Evolutionary conservation across 2,329 filamentous ascomycete genomes (phyloP).

Genomic region (Biscogniauxia marginata): DNA sequence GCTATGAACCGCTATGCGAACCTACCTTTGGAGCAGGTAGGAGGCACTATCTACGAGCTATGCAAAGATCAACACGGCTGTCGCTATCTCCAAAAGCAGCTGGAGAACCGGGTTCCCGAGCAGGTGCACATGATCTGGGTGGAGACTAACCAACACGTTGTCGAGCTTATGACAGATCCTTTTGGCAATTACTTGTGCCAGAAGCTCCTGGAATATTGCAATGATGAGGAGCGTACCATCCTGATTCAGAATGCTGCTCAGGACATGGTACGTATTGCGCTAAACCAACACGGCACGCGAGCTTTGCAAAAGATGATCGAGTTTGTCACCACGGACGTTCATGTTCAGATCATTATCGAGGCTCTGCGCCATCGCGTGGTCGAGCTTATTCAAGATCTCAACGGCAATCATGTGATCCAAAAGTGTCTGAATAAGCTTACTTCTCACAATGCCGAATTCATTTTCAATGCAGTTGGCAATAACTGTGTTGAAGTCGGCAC

Average conservation of each 20-base stretch:
- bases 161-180: slow-evolving; percentile 97
- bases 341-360: slow-evolving; percentile 83
- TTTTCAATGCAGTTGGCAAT: slow-evolving; percentile 88
- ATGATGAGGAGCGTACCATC: slow-evolving; percentile 88
- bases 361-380: slow-evolving; percentile 84
- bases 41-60: slow-evolving; percentile 80
- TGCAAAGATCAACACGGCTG: slow-evolving; percentile 99
- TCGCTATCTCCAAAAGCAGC: slow-evolving; percentile 93
- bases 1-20: slow-evolving; percentile 81
- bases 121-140: slow-evolving; percentile 90
- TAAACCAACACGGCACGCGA: slow-evolving; percentile 96
- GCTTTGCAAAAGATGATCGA: slow-evolving; percentile 99
- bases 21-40: slow-evolving; percentile 75
- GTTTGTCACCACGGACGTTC: slow-evolving; percentile 81
- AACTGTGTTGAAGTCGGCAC: slow-evolving; percentile 91
- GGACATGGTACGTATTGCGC: slow-evolving; percentile 86
- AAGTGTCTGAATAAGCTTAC: slow-evolving; percentile 96
- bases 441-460: slow-evolving; percentile 84
- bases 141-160: slow-evolving; percentile 89
- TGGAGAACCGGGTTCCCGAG: slow-evolving; percentile 83
- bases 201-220: slow-evolving; percentile 94
- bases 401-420: slow-evolving; percentile 98
- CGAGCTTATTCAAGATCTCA: slow-evolving; percentile 92
- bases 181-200: slow-evolving; percentile 99
- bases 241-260: slow-evolving; percentile 87